Conservation (phyloP, 306 rosid species). For the Alnus rubra region DNA sequence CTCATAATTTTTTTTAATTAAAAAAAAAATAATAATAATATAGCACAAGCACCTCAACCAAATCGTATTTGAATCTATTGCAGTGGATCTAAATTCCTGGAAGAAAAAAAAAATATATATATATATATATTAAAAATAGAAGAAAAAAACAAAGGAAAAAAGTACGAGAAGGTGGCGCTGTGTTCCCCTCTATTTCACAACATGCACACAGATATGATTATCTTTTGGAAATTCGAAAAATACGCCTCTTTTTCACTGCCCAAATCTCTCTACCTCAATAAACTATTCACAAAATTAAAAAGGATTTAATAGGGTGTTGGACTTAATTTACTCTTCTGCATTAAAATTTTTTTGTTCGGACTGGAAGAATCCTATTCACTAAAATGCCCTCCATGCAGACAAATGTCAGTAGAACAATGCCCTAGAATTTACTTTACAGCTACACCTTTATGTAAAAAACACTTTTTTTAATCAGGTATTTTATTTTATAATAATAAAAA, state of each 20-base stretch:
- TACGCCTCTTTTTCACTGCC: conserved; percentile 60
- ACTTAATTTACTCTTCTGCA: not conserved
- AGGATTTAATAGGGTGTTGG: too few relatives aligned
- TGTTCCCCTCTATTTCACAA: conserved; percentile 55
- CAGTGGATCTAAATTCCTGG: too few relatives aligned
- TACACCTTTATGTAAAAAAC: not conserved
- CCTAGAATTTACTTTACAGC: conserved; percentile 32
- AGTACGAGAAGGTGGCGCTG: conserved; percentile 72
- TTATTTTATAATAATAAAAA: not conserved
- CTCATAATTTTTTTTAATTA: too few relatives aligned
- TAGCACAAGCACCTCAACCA: too few relatives aligned
- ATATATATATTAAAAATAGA: not conserved
- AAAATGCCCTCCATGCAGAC: conserved; percentile 1
- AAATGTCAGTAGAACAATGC: conserved; percentile 6
- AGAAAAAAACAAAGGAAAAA: conserved; percentile 9
- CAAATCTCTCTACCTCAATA: conserved; percentile 50
- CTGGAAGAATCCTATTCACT: too few relatives aligned
- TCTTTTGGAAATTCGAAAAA: conserved; percentile 39
- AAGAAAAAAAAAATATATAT: too few relatives aligned
- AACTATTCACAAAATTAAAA: conserved; percentile 11
- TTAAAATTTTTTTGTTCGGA: not conserved
- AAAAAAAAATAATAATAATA: too few relatives aligned
- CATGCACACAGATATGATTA: conserved; percentile 38
- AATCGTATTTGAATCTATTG: too few relatives aligned
- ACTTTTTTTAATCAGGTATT: not conserved